phyloP scores from a whole-genome alignment of 257 asterid species.

The Ballota nigra region DNA sequence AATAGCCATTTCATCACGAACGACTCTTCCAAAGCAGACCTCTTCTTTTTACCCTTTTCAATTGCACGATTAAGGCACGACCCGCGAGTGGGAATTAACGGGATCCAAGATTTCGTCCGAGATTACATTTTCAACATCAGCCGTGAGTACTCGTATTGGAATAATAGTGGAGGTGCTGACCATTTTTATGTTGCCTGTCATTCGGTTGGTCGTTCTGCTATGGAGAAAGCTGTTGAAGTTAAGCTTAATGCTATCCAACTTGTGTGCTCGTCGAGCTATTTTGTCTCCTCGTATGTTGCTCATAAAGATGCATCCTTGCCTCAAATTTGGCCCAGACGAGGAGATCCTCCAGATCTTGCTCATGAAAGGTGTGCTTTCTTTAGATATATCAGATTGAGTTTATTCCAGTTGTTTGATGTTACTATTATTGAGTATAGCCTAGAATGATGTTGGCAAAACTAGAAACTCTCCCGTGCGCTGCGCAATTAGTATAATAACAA shows the following conservation, averaged over 20 bases:
- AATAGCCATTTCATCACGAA: constrained; percentile 68
- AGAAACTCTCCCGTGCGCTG: too few relatives aligned
- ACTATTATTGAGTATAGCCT: background rate
- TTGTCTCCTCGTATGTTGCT: constrained; percentile 62
- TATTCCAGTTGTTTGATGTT: constrained; percentile 5
- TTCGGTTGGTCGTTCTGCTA: constrained; percentile 72
- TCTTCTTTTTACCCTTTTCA: constrained; percentile 79
- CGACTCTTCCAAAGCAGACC: constrained; percentile 64
- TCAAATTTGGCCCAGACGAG: constrained; percentile 86
- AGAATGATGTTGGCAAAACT: background rate
- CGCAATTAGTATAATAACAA: too few relatives aligned
- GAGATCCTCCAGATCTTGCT: constrained; percentile 44
- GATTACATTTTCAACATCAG: constrained; percentile 59
- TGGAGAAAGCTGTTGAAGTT: constrained; percentile 63
- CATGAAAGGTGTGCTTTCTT: constrained; percentile 51
- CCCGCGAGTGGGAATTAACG: constrained; percentile 59
- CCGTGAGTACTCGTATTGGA: constrained; percentile 67
- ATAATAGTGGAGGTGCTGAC: constrained; percentile 78
- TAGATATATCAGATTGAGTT: background rate
- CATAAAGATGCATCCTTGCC: constrained; percentile 91
- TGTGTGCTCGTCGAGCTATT: constrained; percentile 84
- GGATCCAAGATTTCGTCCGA: constrained; percentile 61
- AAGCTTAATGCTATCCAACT: constrained; percentile 73
- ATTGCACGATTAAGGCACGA: constrained; percentile 81
- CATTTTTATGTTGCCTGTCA: constrained; percentile 94